Base-by-base conservation (phyloP, 352 stramenopile genomes). In the Blastocystis sp. region DNA sequence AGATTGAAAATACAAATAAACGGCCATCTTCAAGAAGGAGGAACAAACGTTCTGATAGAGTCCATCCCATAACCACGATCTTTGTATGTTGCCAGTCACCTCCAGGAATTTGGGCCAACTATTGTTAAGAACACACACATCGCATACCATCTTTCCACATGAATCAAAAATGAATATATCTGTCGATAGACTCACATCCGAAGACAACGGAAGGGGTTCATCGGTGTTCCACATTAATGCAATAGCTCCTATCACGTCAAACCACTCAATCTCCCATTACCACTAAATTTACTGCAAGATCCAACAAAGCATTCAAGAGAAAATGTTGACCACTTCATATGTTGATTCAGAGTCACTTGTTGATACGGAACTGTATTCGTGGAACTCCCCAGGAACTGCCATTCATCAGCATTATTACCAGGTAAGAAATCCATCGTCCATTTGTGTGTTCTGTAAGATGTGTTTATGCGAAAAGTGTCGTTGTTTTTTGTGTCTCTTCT, bases 111-210 rank as follows among this genome's bases (percentile, higher is more conserved):
- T 63, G 71, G 43, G 71, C 49, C 32, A 83, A 35, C 71, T 83
- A 65, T 39, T 16, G 14, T 63, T 7, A 52, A 43, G 65, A 1
- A 6, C 9, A 21, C 19, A 16, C 16, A 19, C 5, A 24, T n/a
- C 14, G 14, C 27, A 7, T 21, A 83, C 71, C 54, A 67, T 63
- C 16, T 43, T 63, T 29, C 71, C 71, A 46, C 46, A 52, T 11
- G 71, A 14, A 42, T 83, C 71, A 65, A 83, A 83, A 54, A 83
- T 65, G 54, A 83, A 83, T 19, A 83, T 63, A 43, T 83, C 71
- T 24, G 71, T 83, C 11, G 71, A 83, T 49, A 83, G 19, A 29
- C 51, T 67, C 37, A 65, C 9, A 24, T 83, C 71, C 0, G 35
- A 35, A 39, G 56, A 65, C 14, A 83, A 32, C 6, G 71, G 71